phyloP scores from a whole-genome alignment of 345 rosid genomes.

The Arabidopsis thaliana region DNA sequence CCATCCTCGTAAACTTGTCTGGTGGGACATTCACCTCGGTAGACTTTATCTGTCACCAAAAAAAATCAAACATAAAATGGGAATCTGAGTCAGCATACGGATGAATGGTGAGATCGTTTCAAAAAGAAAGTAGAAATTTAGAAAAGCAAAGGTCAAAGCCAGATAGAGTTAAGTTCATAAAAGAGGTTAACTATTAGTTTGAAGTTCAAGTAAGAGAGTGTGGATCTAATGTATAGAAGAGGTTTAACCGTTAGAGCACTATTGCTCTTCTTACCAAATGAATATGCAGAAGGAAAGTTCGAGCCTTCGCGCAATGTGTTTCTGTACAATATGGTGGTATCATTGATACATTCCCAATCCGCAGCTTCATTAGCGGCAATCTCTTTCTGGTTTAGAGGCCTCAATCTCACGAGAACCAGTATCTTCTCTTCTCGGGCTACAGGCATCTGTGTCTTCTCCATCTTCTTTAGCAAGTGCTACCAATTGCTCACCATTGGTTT shows the following conservation, averaged over 20 bases:
- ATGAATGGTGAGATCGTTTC: not conserved
- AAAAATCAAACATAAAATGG: not conserved
- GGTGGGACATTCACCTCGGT: slow-evolving; percentile 81
- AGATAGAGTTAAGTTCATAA: slow-evolving; percentile 5
- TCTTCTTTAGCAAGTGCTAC: slow-evolving; percentile 67
- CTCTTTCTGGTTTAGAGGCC: slow-evolving; percentile 92
- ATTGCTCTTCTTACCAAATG: slow-evolving; percentile 66
- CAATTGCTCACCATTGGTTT: slow-evolving; percentile 47
- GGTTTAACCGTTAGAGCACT: not conserved
- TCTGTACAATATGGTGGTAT: slow-evolving; percentile 77
- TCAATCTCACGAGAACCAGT: slow-evolving; percentile 83
- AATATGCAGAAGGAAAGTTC: slow-evolving; percentile 75
- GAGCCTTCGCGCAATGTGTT: slow-evolving; percentile 96
- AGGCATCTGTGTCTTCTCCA: slow-evolving; percentile 66
- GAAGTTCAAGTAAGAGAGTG: not conserved
- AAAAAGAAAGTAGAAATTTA: not conserved
- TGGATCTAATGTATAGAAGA: not conserved
- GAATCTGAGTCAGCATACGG: slow-evolving; percentile 3
- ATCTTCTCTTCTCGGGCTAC: slow-evolving; percentile 80
- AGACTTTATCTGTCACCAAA: slow-evolving; percentile 78
- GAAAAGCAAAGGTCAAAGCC: slow-evolving; percentile 18
- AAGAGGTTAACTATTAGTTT: slow-evolving; percentile 8
- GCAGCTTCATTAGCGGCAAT: slow-evolving; percentile 65
- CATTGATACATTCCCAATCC: slow-evolving; percentile 98
- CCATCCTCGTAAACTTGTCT: slow-evolving; percentile 81